phyloP scores from a whole-genome alignment of 441 rosid species.

The Pelargonium australe region DNA sequence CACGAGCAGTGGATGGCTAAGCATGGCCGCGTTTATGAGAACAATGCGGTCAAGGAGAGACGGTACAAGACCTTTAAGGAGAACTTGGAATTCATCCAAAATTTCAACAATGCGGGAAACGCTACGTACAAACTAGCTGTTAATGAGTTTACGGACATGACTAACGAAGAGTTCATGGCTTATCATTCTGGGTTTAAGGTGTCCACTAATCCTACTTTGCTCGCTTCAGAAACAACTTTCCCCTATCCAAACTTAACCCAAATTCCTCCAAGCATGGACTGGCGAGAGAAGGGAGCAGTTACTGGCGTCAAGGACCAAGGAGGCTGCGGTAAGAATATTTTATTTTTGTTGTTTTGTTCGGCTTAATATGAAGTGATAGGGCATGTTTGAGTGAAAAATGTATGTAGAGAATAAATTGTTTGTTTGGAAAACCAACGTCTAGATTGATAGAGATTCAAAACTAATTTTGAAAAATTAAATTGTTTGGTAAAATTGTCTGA shows the following conservation, averaged over 20 bases:
- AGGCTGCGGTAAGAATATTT: slow-evolving; percentile 29
- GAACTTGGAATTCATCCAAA: background rate
- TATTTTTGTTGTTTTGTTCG: no score
- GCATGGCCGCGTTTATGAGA: background rate
- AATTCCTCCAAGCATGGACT: slow-evolving; percentile 27
- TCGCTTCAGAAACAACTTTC: background rate
- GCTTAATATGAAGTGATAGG: no score
- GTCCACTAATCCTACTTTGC: background rate
- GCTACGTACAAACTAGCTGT: slow-evolving; percentile 28
- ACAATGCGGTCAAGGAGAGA: background rate
- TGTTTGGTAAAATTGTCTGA: no score
- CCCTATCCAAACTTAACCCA: slow-evolving; percentile 22
- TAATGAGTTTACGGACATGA: slow-evolving; percentile 34
- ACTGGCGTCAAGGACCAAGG: slow-evolving; percentile 32
- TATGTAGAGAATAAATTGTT: no score
- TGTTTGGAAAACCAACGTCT: no score
- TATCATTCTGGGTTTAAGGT: slow-evolving; percentile 20
- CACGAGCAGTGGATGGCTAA: background rate
- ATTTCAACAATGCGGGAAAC: slow-evolving; percentile 21
- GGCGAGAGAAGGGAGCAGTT: slow-evolving; percentile 41
- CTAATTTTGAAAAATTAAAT: no score
- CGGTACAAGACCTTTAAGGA: background rate
- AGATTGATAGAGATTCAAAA: no score
- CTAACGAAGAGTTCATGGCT: slow-evolving; percentile 29
- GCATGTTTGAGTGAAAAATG: no score